phyloP scores from a whole-genome alignment of 2,329 filamentous ascomycete species.

The Tolypocladium nubicola region DNA sequence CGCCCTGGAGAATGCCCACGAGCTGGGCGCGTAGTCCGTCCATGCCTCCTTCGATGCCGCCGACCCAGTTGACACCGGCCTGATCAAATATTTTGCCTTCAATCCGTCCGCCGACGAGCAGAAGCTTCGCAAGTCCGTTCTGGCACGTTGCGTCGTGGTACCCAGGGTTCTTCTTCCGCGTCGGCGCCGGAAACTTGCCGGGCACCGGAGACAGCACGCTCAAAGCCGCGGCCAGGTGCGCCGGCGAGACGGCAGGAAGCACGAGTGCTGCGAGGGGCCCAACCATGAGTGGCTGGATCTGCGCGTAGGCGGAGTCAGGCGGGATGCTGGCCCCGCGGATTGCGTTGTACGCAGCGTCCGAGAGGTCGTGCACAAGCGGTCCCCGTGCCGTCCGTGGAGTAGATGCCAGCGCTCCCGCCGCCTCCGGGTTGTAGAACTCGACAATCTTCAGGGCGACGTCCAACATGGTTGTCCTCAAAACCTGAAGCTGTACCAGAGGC shows the following conservation, averaged over 20 bases:
- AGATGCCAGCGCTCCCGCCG: slow-evolving; percentile 19
- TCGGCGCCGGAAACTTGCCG: slow-evolving; percentile 67
- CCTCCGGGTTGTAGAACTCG: slow-evolving; percentile 62
- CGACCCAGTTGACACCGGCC: slow-evolving; percentile 53
- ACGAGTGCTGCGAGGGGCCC: slow-evolving; percentile 74
- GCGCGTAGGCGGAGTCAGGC: slow-evolving; percentile 33
- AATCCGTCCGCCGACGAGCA: slow-evolving; percentile 76
- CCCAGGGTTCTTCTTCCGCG: slow-evolving; percentile 62
- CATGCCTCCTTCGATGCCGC: slow-evolving; percentile 71
- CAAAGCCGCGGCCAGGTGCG: slow-evolving; percentile 72
- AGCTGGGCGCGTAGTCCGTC: slow-evolving; percentile 74
- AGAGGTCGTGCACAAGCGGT: slow-evolving; percentile 40
- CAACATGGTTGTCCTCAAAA: slow-evolving; percentile 84
- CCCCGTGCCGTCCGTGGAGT: slow-evolving; percentile 19
- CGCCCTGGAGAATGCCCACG: slow-evolving; percentile 67
- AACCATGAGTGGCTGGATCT: slow-evolving; percentile 65
- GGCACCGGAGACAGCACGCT: slow-evolving; percentile 64
- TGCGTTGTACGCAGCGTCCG: slow-evolving; percentile 38
- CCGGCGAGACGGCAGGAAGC: slow-evolving; percentile 73
- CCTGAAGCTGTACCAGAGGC: slow-evolving; percentile 63
- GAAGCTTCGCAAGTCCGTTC: slow-evolving; percentile 72
- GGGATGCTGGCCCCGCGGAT: slow-evolving; percentile 27
- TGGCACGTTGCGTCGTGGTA: slow-evolving; percentile 77
- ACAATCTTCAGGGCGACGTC: slow-evolving; percentile 73
- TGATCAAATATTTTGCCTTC: slow-evolving; percentile 78